Evolutionary conservation across 148 eudicot species (phyloP).

Genomic region (Camellia sinensis): DNA sequence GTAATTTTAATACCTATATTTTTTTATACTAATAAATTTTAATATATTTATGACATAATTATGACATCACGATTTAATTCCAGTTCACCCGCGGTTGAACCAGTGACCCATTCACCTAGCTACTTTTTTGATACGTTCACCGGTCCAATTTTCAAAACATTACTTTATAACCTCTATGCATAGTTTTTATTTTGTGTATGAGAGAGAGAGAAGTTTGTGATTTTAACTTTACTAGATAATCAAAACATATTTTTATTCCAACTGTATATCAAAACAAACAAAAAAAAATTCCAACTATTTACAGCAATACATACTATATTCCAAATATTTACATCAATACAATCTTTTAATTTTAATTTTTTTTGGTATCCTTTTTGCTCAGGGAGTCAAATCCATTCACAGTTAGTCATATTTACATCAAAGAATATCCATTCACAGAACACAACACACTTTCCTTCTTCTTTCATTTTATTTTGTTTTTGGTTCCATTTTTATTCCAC

Average conservation of each 20-base stretch:
- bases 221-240: background rate
- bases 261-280: too few species aligned
- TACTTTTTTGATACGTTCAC: too few species aligned
- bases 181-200: background rate
- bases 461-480: background rate
- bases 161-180: background rate
- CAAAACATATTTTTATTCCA: background rate
- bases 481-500: background rate
- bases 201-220: background rate
- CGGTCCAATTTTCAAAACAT: too few species aligned
- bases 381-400: background rate
- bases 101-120: too few species aligned
- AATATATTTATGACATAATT: too few species aligned
- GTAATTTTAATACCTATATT: too few species aligned
- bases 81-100: too few species aligned
- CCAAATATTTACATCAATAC: constrained; percentile 12
- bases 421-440: constrained; percentile 9
- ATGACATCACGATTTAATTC: too few species aligned
- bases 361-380: background rate
- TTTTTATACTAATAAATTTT: too few species aligned
- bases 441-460: background rate
- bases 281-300: too few species aligned
- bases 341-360: background rate
- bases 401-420: constrained; percentile 2
- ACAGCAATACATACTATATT: background rate